Evolutionary conservation across 2,329 filamentous ascomycete species (phyloP).

Genomic region (Fusarium sp.): DNA sequence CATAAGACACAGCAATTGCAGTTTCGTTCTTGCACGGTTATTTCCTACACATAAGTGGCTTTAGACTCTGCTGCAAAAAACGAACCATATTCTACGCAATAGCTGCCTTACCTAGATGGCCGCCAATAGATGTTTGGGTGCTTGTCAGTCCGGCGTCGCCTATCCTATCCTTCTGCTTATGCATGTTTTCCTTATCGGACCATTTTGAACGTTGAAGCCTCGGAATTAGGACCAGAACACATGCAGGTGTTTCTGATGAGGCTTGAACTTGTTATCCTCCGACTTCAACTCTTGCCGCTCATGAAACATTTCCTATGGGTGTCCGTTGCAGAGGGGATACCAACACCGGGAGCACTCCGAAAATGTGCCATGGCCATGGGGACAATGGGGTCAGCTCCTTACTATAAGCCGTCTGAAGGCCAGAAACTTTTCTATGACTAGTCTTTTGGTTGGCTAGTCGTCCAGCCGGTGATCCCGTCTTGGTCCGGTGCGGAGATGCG

Average conservation of each 20-base stretch:
- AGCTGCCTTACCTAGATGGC: not conserved
- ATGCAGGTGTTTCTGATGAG: not conserved
- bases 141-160: not conserved
- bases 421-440: accelerated
- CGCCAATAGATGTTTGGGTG: not conserved
- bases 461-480: not conserved
- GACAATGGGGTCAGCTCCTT: accelerated
- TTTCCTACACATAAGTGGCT: constrained; percentile 19
- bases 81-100: not conserved
- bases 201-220: not conserved
- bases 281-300: not conserved
- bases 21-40: not conserved
- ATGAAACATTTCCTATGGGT: not conserved
- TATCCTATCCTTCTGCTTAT: not conserved
- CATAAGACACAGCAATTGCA: not conserved
- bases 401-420: no score
- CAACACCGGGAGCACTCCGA: constrained; percentile 2
- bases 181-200: not conserved
- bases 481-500: not conserved
- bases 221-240: not conserved
- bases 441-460: not conserved
- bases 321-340: not conserved
- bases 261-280: not conserved
- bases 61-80: constrained; percentile 7
- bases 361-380: not conserved